These are phyloP conservation scores for Coemansia sp. DNA, from an alignment of 192 early-diverging fungal species.

Conservation along the genomic window DNA sequence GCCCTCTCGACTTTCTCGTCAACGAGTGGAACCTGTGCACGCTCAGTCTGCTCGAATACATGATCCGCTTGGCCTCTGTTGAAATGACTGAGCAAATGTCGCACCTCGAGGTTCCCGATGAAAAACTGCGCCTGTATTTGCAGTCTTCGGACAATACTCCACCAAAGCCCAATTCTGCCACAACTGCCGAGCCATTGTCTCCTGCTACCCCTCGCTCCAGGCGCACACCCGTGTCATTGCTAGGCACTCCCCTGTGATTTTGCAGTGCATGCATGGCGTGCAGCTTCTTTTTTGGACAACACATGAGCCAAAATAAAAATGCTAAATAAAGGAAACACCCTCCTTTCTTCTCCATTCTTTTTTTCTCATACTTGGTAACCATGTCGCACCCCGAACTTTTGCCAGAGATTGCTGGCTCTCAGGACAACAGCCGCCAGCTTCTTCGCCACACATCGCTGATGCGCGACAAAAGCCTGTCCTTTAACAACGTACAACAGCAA, in stretches of 20 bases:
- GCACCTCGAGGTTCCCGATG: constrained; percentile 66
- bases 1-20: constrained; percentile 26
- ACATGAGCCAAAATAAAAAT: too few species aligned
- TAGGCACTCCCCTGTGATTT: background rate
- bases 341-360: background rate
- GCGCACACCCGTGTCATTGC: background rate
- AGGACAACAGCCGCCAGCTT: constrained; percentile 5
- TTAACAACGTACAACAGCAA: background rate
- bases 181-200: too few species aligned
- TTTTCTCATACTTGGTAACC: too few species aligned
- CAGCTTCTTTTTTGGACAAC: background rate
- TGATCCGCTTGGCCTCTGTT: constrained; percentile 59
- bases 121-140: constrained; percentile 62
- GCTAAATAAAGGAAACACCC: background rate
- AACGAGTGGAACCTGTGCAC: constrained; percentile 37
- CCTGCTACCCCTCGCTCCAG: background rate
- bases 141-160: too few species aligned
- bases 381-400: too few species aligned
- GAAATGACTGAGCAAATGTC: constrained; percentile 63
- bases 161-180: too few species aligned
- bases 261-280: background rate
- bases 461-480: constrained; percentile 33
- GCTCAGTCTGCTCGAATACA: constrained; percentile 64
- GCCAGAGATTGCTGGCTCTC: background rate
- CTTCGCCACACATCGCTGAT: constrained; percentile 38